A percentile compares a stretch with the other conserved stretches of the same genome.
Evolutionary conservation across 352 stramenopile species (phyloP).

Genomic region (Phytopythium sindhum): DNA sequence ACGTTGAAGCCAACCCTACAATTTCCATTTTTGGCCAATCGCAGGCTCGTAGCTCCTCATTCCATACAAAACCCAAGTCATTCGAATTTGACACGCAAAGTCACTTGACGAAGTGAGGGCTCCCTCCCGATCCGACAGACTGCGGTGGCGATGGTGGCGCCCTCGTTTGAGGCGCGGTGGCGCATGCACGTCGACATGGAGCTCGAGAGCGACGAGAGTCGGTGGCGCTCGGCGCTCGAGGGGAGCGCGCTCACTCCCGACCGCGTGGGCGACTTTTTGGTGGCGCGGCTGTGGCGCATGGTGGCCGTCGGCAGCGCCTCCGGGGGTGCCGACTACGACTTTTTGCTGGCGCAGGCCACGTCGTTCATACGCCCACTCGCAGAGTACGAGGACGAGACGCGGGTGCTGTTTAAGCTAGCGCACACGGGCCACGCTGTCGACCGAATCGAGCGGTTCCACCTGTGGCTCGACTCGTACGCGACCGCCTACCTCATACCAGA

Average conservation of each 20-base stretch:
- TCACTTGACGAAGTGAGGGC: neutral
- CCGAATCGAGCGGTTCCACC: conserved; percentile 1
- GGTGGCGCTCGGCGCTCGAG: neutral
- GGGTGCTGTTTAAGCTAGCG: neutral
- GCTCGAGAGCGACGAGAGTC: neutral
- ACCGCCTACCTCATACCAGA: neutral
- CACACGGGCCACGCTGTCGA: conserved; percentile 3
- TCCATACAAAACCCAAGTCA: too few species aligned
- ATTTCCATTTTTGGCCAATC: too few species aligned
- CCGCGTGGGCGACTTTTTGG: neutral
- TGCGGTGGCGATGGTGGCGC: neutral
- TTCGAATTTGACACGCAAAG: neutral
- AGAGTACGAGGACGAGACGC: conserved; percentile 2
- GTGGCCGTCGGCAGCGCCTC: neutral
- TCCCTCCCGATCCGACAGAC: too few species aligned
- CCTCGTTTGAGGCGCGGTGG: neutral
- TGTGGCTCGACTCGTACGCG: neutral
- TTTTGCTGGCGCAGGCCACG: neutral
- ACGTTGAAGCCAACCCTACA: too few species aligned
- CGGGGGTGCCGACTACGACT: neutral
- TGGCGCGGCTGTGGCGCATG: neutral
- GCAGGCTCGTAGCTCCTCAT: too few species aligned
- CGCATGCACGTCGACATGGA: conserved; percentile 1
- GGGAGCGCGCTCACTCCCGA: neutral
- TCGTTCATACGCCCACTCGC: neutral